Conservation (phyloP, 352 stramenopile genomes). For the Pseudoperonospora humuli region DNA sequence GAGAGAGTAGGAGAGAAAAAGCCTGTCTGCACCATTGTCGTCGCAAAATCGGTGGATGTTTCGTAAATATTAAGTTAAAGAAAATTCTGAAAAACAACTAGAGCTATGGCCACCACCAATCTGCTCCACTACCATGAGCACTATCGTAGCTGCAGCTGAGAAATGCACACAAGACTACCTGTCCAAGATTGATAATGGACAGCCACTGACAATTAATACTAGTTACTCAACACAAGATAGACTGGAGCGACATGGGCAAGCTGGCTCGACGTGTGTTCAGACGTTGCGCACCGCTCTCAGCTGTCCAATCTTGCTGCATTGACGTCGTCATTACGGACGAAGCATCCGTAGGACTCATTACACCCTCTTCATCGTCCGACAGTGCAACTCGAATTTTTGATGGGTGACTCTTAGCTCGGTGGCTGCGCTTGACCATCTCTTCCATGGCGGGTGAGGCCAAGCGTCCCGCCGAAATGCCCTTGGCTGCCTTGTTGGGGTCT, state of each 20-base stretch:
- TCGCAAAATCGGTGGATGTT: no score
- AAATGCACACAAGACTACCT: slow-evolving; percentile 65
- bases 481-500: slow-evolving; percentile 67
- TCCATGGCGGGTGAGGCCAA: slow-evolving; percentile 51
- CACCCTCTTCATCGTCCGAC: slow-evolving; percentile 43
- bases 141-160: slow-evolving; percentile 40
- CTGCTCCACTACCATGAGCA: slow-evolving; percentile 27
- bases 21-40: no score
- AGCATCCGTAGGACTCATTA: slow-evolving; percentile 1
- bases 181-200: slow-evolving; percentile 37
- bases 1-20: slow-evolving; percentile 5
- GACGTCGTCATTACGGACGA: slow-evolving; percentile 4
- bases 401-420: slow-evolving; percentile 33
- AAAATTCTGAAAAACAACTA: no score
- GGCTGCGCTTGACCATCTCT: slow-evolving; percentile 52
- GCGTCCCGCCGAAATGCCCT: slow-evolving; percentile 55
- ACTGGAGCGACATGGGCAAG: slow-evolving; percentile 78
- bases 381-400: slow-evolving; percentile 14
- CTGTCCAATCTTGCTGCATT: slow-evolving; percentile 13
- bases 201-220: slow-evolving; percentile 45
- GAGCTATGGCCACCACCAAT: slow-evolving; percentile 9
- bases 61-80: no score
- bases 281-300: slow-evolving; percentile 4
- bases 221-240: no score
- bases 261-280: slow-evolving; percentile 85